Percentiles rank a stretch among this genome's conserved stretches.
Evolutionary conservation across 2,329 filamentous ascomycete species (phyloP).

Genomic region (Curvularia eragrostidis): DNA sequence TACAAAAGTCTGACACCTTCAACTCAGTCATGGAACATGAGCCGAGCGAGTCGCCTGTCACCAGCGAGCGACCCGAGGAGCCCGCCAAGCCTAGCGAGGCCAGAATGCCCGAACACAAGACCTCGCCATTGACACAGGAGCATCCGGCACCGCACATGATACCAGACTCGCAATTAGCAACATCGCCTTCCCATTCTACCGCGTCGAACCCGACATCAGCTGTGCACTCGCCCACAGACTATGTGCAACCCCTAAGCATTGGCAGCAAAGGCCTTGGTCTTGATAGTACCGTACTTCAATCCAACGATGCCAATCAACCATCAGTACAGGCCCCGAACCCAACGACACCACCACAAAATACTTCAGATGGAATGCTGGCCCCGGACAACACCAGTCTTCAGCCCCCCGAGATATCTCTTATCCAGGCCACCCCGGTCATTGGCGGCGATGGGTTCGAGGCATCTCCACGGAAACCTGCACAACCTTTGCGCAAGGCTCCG

Average conservation of each 20-base stretch:
- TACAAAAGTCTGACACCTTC: constrained; percentile 45
- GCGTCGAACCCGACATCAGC: constrained; percentile 36
- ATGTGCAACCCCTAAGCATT: constrained; percentile 40
- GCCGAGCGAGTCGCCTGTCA: constrained; percentile 48
- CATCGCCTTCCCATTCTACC: constrained; percentile 41
- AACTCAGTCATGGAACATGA: constrained; percentile 46
- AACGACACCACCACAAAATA: constrained; percentile 22
- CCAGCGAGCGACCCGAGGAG: constrained; percentile 42
- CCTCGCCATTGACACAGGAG: constrained; percentile 26
- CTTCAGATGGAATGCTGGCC: constrained; percentile 12
- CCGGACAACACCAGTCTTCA: constrained; percentile 29
- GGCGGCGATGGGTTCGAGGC: constrained; percentile 48
- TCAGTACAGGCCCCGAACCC: constrained; percentile 19
- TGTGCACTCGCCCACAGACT: constrained; percentile 44
- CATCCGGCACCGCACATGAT: constrained; percentile 31
- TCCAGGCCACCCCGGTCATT: constrained; percentile 49
- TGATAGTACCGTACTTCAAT: constrained; percentile 31
- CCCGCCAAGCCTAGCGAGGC: constrained; percentile 27
- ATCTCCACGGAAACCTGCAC: constrained; percentile 40
- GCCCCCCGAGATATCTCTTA: constrained; percentile 47
- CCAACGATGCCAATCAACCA: constrained; percentile 17
- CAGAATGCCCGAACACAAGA: constrained; percentile 32
- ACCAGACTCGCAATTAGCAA: constrained; percentile 41
- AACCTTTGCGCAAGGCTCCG: constrained; percentile 75
- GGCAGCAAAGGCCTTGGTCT: constrained; percentile 34